Evolutionary conservation across 2,329 filamentous ascomycete genomes (phyloP).

Genomic region (Fusarium acutatum): DNA sequence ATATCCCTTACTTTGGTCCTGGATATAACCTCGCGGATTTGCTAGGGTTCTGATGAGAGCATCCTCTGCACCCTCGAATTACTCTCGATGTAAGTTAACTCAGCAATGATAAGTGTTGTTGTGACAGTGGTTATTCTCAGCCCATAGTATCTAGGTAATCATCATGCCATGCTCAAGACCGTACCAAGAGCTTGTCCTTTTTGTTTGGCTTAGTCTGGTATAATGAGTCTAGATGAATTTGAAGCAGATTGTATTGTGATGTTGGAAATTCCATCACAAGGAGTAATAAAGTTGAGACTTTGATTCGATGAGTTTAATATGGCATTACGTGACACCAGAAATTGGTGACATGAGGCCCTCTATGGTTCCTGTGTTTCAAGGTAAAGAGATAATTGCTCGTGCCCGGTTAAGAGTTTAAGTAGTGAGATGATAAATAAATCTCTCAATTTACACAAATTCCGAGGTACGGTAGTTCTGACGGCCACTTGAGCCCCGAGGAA

Average conservation of each 20-base stretch:
- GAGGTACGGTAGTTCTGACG: constrained; percentile 6
- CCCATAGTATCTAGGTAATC: neutral
- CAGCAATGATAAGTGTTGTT: neutral
- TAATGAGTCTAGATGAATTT: neutral
- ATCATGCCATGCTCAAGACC: neutral
- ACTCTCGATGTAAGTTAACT: neutral
- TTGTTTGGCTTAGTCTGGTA: neutral
- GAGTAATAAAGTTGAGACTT: neutral
- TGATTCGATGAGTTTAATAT: neutral
- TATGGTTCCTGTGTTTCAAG: neutral
- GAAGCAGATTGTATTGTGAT: neutral
- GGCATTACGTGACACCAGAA: neutral
- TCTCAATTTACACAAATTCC: neutral
- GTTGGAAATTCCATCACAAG: neutral
- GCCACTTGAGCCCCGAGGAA: neutral
- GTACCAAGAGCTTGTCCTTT: neutral
- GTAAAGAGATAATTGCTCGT: too few species aligned
- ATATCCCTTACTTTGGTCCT: neutral
- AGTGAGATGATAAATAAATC: neutral
- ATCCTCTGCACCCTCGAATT: neutral
- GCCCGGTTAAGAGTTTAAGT: neutral
- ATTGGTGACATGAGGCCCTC: neutral
- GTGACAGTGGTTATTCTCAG: neutral
- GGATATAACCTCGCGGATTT: neutral
- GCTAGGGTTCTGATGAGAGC: neutral